Conservation (phyloP, 441 rosid species). For the Syzygium malaccense region DNA sequence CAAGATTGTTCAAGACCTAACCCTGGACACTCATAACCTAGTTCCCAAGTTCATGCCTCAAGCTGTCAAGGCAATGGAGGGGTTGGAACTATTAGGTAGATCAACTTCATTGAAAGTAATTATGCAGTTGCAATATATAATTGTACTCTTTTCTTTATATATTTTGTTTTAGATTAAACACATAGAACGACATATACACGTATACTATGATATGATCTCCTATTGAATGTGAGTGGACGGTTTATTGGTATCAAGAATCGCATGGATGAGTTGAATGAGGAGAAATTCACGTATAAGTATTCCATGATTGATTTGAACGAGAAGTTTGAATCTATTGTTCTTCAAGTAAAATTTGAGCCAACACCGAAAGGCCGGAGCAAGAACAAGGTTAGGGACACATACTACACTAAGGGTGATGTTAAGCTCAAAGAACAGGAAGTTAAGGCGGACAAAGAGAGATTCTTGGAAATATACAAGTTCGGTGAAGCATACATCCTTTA, state of each 20-base stretch:
- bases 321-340: background rate
- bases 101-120: background rate
- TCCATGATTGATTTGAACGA: background rate
- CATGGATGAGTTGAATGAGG: background rate
- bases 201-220: background rate
- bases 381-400: background rate
- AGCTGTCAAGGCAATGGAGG: background rate
- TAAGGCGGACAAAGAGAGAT: background rate
- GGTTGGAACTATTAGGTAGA: background rate
- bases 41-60: background rate
- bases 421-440: background rate
- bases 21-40: background rate
- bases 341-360: background rate
- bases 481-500: background rate
- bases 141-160: too few species aligned
- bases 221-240: background rate
- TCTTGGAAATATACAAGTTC: background rate
- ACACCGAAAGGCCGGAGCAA: background rate
- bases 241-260: background rate
- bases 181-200: background rate
- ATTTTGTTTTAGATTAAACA: background rate
- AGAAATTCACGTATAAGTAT: background rate
- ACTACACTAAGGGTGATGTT: background rate
- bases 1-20: background rate
- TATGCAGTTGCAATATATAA: background rate